phyloP scores from a whole-genome alignment of 305 asterid genomes.

The Solanum hybrid region DNA sequence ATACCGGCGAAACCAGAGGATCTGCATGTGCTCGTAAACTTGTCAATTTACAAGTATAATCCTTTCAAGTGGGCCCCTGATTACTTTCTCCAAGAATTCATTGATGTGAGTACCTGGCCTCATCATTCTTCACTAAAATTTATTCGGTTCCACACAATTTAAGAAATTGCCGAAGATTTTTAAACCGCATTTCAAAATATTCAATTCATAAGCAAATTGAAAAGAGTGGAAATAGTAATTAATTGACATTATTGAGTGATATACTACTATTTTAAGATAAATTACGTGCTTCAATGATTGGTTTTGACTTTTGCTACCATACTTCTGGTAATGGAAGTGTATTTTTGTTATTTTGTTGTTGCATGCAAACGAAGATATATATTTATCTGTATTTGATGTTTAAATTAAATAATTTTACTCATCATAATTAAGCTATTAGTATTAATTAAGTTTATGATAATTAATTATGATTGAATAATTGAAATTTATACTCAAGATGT shows the following conservation, averaged over 20 bases:
- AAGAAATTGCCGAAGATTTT: not conserved
- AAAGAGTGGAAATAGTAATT: not conserved
- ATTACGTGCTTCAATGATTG: not conserved
- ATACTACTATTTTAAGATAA: not conserved
- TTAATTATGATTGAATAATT: not conserved
- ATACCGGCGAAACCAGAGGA: slow-evolving; percentile 32
- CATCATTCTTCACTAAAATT: not conserved
- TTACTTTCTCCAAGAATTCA: slow-evolving; percentile 7
- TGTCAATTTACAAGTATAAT: slow-evolving; percentile 11
- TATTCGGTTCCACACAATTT: not conserved
- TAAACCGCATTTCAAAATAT: not conserved
- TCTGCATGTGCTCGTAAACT: slow-evolving; percentile 11
- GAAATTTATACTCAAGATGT: not conserved
- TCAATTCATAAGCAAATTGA: not conserved
- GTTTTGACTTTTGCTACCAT: not conserved
- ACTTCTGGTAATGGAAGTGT: not conserved
- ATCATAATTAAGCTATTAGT: not conserved
- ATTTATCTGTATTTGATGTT: not conserved
- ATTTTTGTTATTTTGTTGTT: not conserved
- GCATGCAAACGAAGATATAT: not conserved
- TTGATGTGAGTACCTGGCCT: slow-evolving; percentile 9
- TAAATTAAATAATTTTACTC: not conserved
- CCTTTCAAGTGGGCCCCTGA: slow-evolving; percentile 21
- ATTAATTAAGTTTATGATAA: not conserved
- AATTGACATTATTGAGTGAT: not conserved